Percentiles rank a stretch among this genome's conserved stretches.
phyloP scores from a whole-genome alignment of 495 filamentous ascomycete genomes.

The Daldinia childiae region DNA sequence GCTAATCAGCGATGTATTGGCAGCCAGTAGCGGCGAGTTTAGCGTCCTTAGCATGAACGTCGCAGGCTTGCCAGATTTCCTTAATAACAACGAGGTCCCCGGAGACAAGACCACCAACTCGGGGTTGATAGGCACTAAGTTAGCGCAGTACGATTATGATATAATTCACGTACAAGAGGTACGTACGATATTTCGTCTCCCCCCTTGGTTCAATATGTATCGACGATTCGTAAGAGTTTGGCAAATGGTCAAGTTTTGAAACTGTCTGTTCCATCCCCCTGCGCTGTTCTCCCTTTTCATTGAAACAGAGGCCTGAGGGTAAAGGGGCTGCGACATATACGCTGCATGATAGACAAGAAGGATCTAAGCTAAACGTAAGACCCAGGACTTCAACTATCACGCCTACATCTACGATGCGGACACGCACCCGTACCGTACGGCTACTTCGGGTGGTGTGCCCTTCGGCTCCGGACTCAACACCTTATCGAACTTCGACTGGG shows the following conservation, averaged over 20 bases:
- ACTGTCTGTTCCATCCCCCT: slow-evolving; percentile 16
- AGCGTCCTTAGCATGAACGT: slow-evolving; percentile 68
- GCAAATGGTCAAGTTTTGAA: slow-evolving; percentile 23
- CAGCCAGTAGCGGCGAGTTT: slow-evolving; percentile 51
- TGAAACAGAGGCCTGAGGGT: slow-evolving; percentile 30
- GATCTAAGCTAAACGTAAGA: slow-evolving; percentile 11
- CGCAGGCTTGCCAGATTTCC: slow-evolving; percentile 64
- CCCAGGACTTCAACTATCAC: slow-evolving; percentile 71
- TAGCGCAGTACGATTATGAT: slow-evolving; percentile 62
- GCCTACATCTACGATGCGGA: slow-evolving; percentile 65
- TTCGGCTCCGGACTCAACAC: slow-evolving; percentile 71
- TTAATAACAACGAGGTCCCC: slow-evolving; percentile 62
- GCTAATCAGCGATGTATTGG: slow-evolving; percentile 13
- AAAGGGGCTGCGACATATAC: neutral
- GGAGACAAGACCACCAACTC: slow-evolving; percentile 64
- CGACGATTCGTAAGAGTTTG: slow-evolving; percentile 16
- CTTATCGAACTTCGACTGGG: slow-evolving; percentile 63
- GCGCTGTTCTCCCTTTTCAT: slow-evolving; percentile 3
- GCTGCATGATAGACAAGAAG: slow-evolving; percentile 6
- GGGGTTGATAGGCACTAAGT: slow-evolving; percentile 57
- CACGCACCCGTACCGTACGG: slow-evolving; percentile 64
- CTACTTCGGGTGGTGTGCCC: slow-evolving; percentile 67
- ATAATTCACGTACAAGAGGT: slow-evolving; percentile 71
- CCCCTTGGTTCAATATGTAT: neutral
- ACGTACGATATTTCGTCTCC: slow-evolving; percentile 10